These are phyloP conservation scores for Lactifluus volemus DNA, from an alignment of 768 basidiomycete species.

Conservation along the genomic window DNA sequence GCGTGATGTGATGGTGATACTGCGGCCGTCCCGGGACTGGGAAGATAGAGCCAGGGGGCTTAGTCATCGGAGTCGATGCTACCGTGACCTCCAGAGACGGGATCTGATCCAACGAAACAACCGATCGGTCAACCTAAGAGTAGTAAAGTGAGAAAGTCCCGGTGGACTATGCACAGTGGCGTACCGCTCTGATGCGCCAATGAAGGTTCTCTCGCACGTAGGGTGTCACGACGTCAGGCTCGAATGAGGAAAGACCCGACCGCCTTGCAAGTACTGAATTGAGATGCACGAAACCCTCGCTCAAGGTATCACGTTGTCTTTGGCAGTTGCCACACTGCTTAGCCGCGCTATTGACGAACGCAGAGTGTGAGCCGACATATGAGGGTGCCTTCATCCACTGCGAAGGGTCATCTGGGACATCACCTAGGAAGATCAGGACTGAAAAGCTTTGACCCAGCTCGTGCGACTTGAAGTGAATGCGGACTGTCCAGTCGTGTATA, in stretches of 20 bases:
- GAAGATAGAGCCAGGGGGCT: not conserved
- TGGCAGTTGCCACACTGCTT: slow-evolving; percentile 36
- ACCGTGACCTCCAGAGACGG: slow-evolving; percentile 15
- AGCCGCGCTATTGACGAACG: slow-evolving; percentile 32
- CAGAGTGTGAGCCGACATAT: slow-evolving; percentile 26
- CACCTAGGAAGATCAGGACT: slow-evolving; percentile 35
- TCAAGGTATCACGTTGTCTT: slow-evolving; percentile 22
- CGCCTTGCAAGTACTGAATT: slow-evolving; percentile 27
- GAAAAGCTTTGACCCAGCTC: too few species aligned
- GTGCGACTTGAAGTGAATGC: too few species aligned
- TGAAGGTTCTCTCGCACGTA: slow-evolving; percentile 34
- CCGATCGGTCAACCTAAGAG: slow-evolving; percentile 1
- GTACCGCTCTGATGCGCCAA: slow-evolving; percentile 36
- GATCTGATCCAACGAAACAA: not conserved
- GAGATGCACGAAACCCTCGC: slow-evolving; percentile 40
- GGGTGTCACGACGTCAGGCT: slow-evolving; percentile 32
- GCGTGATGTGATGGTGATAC: slow-evolving; percentile 13
- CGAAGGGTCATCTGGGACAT: not conserved
- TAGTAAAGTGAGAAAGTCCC: not conserved
- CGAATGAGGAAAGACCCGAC: slow-evolving; percentile 27
- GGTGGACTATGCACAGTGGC: not conserved
- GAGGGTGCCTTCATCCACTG: too few species aligned
- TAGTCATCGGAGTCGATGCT: not conserved
- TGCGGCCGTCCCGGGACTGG: not conserved
- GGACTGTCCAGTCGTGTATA: too few species aligned